phyloP scores from a whole-genome alignment of 306 rosid genomes.

The Medicago arabica region DNA sequence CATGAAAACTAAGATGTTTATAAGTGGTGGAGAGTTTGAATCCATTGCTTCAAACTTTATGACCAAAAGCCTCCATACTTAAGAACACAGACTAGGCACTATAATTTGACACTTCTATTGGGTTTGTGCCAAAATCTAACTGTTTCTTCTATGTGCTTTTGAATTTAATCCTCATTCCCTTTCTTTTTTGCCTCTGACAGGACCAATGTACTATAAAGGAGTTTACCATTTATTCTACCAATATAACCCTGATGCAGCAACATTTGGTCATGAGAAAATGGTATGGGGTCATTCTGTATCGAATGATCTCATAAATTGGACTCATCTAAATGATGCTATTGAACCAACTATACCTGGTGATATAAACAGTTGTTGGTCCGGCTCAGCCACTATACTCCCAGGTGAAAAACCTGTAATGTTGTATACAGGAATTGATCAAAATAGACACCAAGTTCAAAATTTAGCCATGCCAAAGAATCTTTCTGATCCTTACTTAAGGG shows the following conservation, averaged over 20 bases:
- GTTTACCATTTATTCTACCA: slow-evolving; percentile 70
- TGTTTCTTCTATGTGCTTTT: too few relatives aligned
- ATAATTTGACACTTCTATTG: too few relatives aligned
- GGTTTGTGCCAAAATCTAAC: too few relatives aligned
- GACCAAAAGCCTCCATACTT: too few relatives aligned
- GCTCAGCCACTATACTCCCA: slow-evolving; percentile 56
- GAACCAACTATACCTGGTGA: slow-evolving; percentile 39
- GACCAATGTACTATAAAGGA: slow-evolving; percentile 62
- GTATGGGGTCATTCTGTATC: slow-evolving; percentile 67
- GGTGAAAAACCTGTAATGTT: slow-evolving; percentile 48
- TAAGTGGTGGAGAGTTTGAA: too few relatives aligned
- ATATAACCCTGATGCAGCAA: slow-evolving; percentile 54
- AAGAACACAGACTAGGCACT: too few relatives aligned
- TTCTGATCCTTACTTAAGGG: slow-evolving; percentile 53
- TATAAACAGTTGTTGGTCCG: slow-evolving; percentile 57
- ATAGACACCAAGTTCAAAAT: slow-evolving; percentile 53
- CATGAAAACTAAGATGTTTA: too few relatives aligned
- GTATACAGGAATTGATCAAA: slow-evolving; percentile 51
- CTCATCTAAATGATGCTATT: slow-evolving; percentile 11
- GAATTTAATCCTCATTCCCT: too few relatives aligned
- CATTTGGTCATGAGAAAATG: slow-evolving; percentile 49
- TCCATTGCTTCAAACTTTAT: too few relatives aligned
- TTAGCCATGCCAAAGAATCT: slow-evolving; percentile 52
- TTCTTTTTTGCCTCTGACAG: slow-evolving; percentile 35
- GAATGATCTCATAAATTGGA: slow-evolving; percentile 36